Conservation (phyloP, 176 grass and related monocot species). For the Musa beccarii region DNA sequence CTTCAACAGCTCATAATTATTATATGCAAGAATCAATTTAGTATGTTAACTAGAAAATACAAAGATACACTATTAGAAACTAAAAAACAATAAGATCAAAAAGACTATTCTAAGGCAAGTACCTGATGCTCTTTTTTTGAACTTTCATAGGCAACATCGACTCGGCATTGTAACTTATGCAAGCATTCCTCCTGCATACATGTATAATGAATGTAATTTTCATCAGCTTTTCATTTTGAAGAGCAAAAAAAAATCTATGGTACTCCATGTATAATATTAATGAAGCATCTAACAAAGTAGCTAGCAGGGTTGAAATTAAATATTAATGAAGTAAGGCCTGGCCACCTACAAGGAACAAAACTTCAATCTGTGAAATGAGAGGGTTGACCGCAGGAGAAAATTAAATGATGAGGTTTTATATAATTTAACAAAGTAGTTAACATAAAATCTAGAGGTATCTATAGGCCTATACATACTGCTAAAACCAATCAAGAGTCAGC, state of each 20-base stretch:
- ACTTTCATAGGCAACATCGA: background rate
- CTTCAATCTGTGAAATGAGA: no score
- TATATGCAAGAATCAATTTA: background rate
- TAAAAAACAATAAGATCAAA: background rate
- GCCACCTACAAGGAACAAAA: no score
- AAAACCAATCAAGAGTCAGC: no score
- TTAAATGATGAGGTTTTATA: no score
- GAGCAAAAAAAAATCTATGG: background rate
- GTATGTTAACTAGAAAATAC: background rate
- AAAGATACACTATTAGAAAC: background rate
- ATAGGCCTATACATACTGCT: no score
- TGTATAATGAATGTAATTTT: background rate
- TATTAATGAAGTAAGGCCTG: no score
- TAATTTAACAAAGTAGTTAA: no score
- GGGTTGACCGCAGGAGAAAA: no score
- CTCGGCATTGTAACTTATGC: background rate
- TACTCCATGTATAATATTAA: background rate
- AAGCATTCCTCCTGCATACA: background rate
- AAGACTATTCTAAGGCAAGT: background rate
- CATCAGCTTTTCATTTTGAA: background rate
- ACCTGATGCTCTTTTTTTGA: constrained; percentile 9
- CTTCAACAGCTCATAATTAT: background rate
- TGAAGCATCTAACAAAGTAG: background rate
- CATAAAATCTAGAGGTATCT: no score
- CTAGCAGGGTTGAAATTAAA: no score